Evolutionary conservation across 2,329 filamentous ascomycete genomes (phyloP).

Genomic region (Claviceps humidiphila): DNA sequence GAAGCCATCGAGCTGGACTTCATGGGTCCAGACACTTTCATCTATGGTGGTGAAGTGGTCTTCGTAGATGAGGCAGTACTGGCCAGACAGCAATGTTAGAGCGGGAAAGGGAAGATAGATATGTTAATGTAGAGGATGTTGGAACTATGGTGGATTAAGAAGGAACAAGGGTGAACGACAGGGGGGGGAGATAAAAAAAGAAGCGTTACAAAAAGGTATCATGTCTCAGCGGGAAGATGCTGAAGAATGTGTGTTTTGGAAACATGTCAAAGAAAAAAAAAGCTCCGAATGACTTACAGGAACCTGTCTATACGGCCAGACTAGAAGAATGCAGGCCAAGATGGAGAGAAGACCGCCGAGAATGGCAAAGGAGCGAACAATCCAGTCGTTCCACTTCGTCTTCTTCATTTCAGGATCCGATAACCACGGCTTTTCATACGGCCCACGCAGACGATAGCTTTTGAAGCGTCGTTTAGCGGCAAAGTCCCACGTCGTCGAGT

Average conservation of each 20-base stretch:
- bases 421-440: slow-evolving; percentile 27
- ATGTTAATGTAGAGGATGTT: too few relatives aligned
- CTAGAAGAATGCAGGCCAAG: slow-evolving; percentile 19
- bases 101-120: too few relatives aligned
- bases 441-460: slow-evolving; percentile 19
- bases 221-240: too few relatives aligned
- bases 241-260: too few relatives aligned
- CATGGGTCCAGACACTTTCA: slow-evolving; percentile 32
- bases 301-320: slow-evolving; percentile 13
- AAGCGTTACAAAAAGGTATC: too few relatives aligned
- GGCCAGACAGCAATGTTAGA: neutral
- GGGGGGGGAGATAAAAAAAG: neutral
- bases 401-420: slow-evolving; percentile 18
- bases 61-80: slow-evolving; percentile 38
- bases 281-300: slow-evolving; percentile 7
- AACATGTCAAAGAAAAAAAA: neutral
- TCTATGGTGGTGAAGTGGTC: slow-evolving; percentile 35
- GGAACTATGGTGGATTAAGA: too few relatives aligned
- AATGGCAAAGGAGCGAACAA: slow-evolving; percentile 18
- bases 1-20: slow-evolving; percentile 31
- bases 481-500: slow-evolving; percentile 3
- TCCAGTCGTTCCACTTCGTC: slow-evolving; percentile 22
- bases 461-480: slow-evolving; percentile 14
- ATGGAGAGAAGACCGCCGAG: slow-evolving; percentile 22
- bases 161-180: neutral